These are phyloP conservation scores for Lagerstroemia speciosa DNA, from an alignment of 345 rosid genomes.

Conservation along the genomic window DNA sequence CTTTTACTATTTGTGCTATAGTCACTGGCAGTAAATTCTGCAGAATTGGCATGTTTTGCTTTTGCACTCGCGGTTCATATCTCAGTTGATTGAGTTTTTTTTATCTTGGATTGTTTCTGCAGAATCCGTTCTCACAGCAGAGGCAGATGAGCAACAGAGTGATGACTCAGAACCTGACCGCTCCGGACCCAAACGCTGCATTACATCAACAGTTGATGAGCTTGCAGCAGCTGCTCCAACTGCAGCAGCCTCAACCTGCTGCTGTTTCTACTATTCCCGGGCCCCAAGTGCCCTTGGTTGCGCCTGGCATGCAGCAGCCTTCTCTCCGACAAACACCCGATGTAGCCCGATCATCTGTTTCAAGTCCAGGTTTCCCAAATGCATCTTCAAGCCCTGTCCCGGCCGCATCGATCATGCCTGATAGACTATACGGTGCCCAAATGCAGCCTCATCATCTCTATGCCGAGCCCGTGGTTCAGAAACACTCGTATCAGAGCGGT, in stretches of 20 bases:
- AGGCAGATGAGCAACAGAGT: not conserved
- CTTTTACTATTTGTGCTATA: not conserved
- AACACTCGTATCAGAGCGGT: not conserved
- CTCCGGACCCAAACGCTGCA: not conserved
- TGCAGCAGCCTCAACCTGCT: conserved; percentile 1
- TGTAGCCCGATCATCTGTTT: not conserved
- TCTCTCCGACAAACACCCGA: not conserved
- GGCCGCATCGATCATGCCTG: not conserved
- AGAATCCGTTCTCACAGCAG: conserved; percentile 7
- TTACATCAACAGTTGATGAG: not conserved
- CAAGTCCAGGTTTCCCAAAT: not conserved
- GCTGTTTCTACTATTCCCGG: not conserved
- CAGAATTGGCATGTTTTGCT: not conserved
- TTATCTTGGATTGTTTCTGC: conserved; percentile 6
- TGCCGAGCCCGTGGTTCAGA: conserved; percentile 3
- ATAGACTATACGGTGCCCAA: not conserved
- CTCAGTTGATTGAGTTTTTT: not conserved
- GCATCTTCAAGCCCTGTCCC: not conserved
- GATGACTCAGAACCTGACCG: not conserved
- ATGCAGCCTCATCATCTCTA: conserved; percentile 1
- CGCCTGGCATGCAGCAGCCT: not conserved
- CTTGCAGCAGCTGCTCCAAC: conserved; percentile 3
- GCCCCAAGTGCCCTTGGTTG: not conserved
- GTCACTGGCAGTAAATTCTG: not conserved
- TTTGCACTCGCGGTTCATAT: not conserved